phyloP scores from a whole-genome alignment of 352 stramenopile species.

The Phytophthora lateralis region DNA sequence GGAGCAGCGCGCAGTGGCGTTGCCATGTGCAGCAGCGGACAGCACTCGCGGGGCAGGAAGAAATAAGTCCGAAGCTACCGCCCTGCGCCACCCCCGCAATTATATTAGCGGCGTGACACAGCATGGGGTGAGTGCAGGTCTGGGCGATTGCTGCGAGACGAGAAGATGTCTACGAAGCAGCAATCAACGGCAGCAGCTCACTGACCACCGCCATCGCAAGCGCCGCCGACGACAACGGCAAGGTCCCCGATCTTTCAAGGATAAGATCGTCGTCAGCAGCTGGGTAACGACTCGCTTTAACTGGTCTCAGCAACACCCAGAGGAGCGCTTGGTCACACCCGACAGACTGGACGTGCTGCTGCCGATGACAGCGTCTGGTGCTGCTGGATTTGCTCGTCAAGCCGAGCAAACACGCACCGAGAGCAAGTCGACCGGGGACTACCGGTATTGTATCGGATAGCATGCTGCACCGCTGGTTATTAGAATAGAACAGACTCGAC shows the following conservation, averaged over 20 bases:
- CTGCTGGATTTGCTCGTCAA: slow-evolving; percentile 8
- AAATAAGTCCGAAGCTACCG: not conserved
- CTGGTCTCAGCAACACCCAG: slow-evolving; percentile 17
- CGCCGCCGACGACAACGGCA: not conserved
- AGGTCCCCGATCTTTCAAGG: slow-evolving; percentile 17
- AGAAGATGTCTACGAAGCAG: not conserved
- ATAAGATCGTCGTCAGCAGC: slow-evolving; percentile 20
- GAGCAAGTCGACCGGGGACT: not conserved
- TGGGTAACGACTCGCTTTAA: slow-evolving; percentile 21
- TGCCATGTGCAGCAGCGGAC: no score
- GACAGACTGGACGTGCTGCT: slow-evolving; percentile 5
- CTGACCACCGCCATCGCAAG: slow-evolving; percentile 1
- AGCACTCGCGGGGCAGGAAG: no score
- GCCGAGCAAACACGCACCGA: not conserved
- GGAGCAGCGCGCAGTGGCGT: no score
- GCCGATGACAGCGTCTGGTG: slow-evolving; percentile 5
- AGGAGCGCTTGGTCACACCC: slow-evolving; percentile 4
- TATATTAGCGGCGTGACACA: no score
- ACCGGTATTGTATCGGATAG: not conserved
- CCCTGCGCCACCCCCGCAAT: not conserved
- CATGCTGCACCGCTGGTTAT: not conserved
- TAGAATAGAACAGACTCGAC: slow-evolving; percentile 10
- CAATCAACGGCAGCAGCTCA: not conserved
- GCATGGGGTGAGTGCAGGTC: no score
- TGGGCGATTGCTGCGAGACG: no score